Evolutionary conservation across 2,329 filamentous ascomycete genomes (phyloP).

Genomic region (Calonectria leucothoes): DNA sequence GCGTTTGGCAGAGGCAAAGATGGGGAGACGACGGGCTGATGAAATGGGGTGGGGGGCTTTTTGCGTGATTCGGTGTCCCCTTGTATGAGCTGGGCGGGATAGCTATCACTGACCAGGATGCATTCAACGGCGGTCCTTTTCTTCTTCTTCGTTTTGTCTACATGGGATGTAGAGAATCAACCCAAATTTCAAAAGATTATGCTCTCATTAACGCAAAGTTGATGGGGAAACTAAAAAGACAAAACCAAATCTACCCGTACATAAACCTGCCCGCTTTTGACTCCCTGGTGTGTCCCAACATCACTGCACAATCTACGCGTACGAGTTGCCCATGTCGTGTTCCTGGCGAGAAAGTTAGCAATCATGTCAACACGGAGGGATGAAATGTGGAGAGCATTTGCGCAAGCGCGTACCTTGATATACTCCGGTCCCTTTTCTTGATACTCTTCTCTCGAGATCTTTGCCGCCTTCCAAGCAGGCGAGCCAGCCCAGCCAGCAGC

Average conservation of each 20-base stretch:
- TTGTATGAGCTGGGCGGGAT: slow-evolving; percentile 1
- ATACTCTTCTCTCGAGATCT: slow-evolving; percentile 85
- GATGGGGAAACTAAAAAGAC: slow-evolving; percentile 18
- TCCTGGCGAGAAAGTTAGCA: slow-evolving; percentile 57
- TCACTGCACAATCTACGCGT: slow-evolving; percentile 50
- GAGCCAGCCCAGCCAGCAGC: slow-evolving; percentile 85
- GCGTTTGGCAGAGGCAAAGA: slow-evolving; percentile 16
- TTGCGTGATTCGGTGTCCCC: neutral
- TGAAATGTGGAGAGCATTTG: neutral
- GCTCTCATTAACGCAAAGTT: slow-evolving; percentile 30
- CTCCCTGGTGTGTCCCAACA: slow-evolving; percentile 32
- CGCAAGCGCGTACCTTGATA: slow-evolving; percentile 74
- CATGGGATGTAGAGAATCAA: slow-evolving; percentile 22
- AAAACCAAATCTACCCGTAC: slow-evolving; percentile 32
- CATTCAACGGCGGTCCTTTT: neutral
- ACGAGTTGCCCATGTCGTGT: slow-evolving; percentile 74
- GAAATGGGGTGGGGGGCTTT: neutral
- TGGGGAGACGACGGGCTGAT: slow-evolving; percentile 2
- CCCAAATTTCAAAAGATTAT: slow-evolving; percentile 15
- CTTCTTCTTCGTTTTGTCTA: neutral
- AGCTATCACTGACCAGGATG: neutral
- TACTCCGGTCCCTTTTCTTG: slow-evolving; percentile 93
- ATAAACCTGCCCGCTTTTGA: slow-evolving; percentile 37
- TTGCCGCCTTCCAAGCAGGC: slow-evolving; percentile 69
- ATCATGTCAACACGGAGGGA: neutral